Evolutionary conservation across 2,329 filamentous ascomycete genomes (phyloP), one percentile per base, ranked within the genome.

Genomic region (Xylaria digitata): DNA sequence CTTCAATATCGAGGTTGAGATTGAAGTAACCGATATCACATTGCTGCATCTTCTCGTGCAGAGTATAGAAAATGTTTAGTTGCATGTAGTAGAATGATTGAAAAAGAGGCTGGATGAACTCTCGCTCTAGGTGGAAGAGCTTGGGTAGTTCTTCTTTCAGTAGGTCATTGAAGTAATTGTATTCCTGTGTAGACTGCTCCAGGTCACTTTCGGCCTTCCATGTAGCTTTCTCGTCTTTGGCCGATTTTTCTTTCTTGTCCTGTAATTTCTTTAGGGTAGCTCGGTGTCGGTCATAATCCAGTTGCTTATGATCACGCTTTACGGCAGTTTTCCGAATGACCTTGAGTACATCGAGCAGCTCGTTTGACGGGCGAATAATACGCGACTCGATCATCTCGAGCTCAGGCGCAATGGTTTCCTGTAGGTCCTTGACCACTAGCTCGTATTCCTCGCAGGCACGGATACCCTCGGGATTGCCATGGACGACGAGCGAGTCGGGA

Each of bases 21-120:
- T 99, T 92, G 80, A 99, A 99, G 82, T 99, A 99, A 68, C 94
- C 94, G 77, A 99, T 99, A 76, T 98, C 94, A 79, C 96, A 94
- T 72, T 87, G 89, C 82, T 99, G 96, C 96, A 99, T 99, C 81
- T 91, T 93, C 81, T 98, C 95, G 79, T 99, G 96, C 61, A 99
- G 85, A 0, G 96, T 99, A 81, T 99, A 99, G 80, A 98, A 99
- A 71, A 99, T 93, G 80, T 99, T 99, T 71, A 99, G 88, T 81
- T 99, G 96, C 96, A 99, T 99, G 84, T 98, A 99, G 82, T 99
- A 99, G 83, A 99, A 99, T 9, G 93, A 97, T 79, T 98, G 96
- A 85, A 99, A 99, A 7, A 99, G 88, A 2, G 96, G 96, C 73
- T 93, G 90, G 79, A 99, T 99, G 79, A 99, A 98, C 79, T 98